A percentile compares a stretch with the other conserved stretches of the same genome.
phyloP scores from a whole-genome alignment of 192 early-diverging fungal genomes.

The Endogone sp. region DNA sequence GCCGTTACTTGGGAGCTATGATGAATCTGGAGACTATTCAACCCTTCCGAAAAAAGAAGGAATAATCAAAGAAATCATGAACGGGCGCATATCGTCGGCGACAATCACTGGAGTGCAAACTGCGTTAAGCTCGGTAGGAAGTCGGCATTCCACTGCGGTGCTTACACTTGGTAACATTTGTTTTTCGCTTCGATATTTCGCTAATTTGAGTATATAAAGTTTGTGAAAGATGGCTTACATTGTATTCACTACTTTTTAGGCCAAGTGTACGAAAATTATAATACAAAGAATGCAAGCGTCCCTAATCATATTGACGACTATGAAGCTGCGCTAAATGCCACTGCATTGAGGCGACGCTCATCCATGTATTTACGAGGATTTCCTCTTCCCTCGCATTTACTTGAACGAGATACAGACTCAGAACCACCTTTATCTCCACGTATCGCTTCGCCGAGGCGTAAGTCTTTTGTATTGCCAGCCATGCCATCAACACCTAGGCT shows the following conservation, averaged over 20 bases:
- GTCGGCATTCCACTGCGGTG: not conserved
- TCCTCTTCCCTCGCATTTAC: not conserved
- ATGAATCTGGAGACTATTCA: not conserved
- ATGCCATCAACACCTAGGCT: not conserved
- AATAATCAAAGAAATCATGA: not conserved
- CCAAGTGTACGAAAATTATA: constrained; percentile 4
- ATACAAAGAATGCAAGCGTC: not conserved
- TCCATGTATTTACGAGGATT: not conserved
- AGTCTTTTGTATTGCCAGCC: not conserved
- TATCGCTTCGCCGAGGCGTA: not conserved
- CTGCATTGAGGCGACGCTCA: not conserved
- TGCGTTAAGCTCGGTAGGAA: not conserved
- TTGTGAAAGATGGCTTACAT: no score
- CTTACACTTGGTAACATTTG: not conserved
- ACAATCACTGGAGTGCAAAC: constrained; percentile 1
- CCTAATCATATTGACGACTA: not conserved
- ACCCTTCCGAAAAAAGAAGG: constrained; percentile 1
- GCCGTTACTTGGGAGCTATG: not conserved
- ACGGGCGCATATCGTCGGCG: not conserved
- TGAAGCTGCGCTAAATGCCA: not conserved
- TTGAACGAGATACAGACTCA: not conserved
- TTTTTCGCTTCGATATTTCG: not conserved
- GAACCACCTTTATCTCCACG: not conserved
- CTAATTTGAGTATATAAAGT: no score
- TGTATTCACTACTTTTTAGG: not conserved